phyloP scores from a whole-genome alignment of 2,329 filamentous ascomycete genomes.

The Pseudogymnoascus sp. region DNA sequence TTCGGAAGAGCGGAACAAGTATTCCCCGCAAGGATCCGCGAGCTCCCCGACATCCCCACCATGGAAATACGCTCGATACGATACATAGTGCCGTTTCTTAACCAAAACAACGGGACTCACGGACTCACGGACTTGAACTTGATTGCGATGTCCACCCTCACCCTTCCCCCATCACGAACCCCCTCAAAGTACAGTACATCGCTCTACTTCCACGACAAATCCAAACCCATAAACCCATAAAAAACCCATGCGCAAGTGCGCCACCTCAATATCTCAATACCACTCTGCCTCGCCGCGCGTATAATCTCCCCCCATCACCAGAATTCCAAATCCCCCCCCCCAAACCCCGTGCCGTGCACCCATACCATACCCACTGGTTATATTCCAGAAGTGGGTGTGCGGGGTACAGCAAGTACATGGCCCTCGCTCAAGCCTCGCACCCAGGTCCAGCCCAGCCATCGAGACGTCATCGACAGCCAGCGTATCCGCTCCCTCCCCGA shows the following conservation, averaged over 20 bases:
- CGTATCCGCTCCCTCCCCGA: background rate
- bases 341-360: background rate
- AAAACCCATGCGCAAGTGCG: background rate
- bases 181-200: constrained; percentile 8
- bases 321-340: constrained; percentile 2
- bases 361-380: background rate
- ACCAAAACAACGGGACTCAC: constrained; percentile 5
- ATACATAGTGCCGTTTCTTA: background rate
- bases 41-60: background rate
- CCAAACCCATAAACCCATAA: background rate
- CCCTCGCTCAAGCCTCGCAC: background rate
- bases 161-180: background rate
- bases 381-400: background rate
- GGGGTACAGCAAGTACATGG: background rate
- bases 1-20: constrained; percentile 5
- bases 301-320: background rate
- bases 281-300: constrained; percentile 1
- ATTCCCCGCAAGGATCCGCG: background rate
- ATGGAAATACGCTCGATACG: background rate
- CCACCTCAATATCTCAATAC: background rate
- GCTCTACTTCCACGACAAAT: background rate
- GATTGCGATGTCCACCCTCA: background rate
- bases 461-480: background rate
- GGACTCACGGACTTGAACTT: background rate
- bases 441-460: background rate